These are phyloP conservation scores for Litchi chinensis DNA, from an alignment of 345 rosid species.

Conservation along the genomic window DNA sequence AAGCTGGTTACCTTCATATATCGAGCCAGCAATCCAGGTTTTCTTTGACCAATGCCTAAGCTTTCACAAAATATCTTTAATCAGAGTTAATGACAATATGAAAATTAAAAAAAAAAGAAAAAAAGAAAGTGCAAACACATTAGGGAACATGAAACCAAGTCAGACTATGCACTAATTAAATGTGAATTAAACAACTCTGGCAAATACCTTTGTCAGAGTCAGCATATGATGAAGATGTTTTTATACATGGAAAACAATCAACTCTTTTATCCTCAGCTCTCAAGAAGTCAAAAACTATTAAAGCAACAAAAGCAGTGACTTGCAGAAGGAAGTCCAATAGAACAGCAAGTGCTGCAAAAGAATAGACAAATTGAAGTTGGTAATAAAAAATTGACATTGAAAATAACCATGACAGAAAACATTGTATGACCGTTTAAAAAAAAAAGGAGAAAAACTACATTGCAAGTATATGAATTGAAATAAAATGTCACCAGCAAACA, in stretches of 20 bases:
- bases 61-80: slow-evolving; percentile 31
- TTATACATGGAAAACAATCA: slow-evolving; percentile 92
- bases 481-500: slow-evolving; percentile 83
- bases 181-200: slow-evolving; percentile 12
- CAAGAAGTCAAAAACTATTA: slow-evolving; percentile 84
- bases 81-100: slow-evolving; percentile 25
- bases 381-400: background rate
- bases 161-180: slow-evolving; percentile 15
- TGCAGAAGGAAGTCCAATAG: slow-evolving; percentile 94
- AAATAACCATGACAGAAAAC: slow-evolving; percentile 10
- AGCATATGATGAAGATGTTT: slow-evolving; percentile 48
- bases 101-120: slow-evolving; percentile 11
- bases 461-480: slow-evolving; percentile 1
- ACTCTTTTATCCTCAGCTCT: slow-evolving; percentile 75
- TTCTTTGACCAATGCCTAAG: slow-evolving; percentile 63
- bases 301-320: slow-evolving; percentile 96
- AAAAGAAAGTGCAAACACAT: background rate
- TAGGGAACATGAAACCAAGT: background rate
- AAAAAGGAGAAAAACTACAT: background rate
- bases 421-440: background rate
- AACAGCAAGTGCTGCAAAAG: slow-evolving; percentile 86
- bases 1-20: slow-evolving; percentile 81
- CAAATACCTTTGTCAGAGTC: slow-evolving; percentile 67
- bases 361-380: slow-evolving; percentile 25
- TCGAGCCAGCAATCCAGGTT: slow-evolving; percentile 76